phyloP scores from a whole-genome alignment of 305 asterid species.

The Plantago rigida region DNA sequence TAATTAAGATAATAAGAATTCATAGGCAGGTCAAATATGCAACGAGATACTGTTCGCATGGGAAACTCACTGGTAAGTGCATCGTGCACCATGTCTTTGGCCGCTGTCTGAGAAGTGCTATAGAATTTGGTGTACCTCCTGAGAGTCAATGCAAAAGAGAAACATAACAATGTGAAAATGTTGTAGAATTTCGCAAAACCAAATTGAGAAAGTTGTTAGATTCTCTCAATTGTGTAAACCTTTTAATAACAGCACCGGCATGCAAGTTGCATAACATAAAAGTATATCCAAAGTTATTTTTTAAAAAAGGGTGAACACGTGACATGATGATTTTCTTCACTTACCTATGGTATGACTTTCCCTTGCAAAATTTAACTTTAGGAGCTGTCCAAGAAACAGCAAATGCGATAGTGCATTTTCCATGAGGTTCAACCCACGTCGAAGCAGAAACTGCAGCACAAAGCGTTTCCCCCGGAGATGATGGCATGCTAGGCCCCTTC shows the following conservation, averaged over 20 bases:
- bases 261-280: too few species aligned
- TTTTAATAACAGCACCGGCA: too few species aligned
- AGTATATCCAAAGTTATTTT: too few species aligned
- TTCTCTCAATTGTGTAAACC: background rate
- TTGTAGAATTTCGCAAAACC: background rate
- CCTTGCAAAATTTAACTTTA: slow-evolving; percentile 72
- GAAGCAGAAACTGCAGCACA: slow-evolving; percentile 99
- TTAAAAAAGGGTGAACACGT: background rate
- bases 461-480: slow-evolving; percentile 78
- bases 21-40: slow-evolving; percentile 8
- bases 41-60: slow-evolving; percentile 5
- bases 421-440: slow-evolving; percentile 98
- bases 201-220: background rate
- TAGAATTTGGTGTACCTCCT: slow-evolving; percentile 98
- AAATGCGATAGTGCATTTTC: slow-evolving; percentile 85
- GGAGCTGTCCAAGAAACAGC: slow-evolving; percentile 97
- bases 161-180: slow-evolving; percentile 12
- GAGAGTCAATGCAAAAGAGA: slow-evolving; percentile 26
- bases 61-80: slow-evolving; percentile 72
- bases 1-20: slow-evolving; percentile 2
- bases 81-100: slow-evolving; percentile 82
- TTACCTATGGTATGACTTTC: slow-evolving; percentile 59
- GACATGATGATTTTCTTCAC: slow-evolving; percentile 33
- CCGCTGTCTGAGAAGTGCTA: slow-evolving; percentile 83
- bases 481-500: slow-evolving; percentile 72